A percentile compares a stretch with the other conserved stretches of the same genome.
These are phyloP conservation scores for Myrica gale DNA, from an alignment of 306 rosid species.

Conservation along the genomic window DNA sequence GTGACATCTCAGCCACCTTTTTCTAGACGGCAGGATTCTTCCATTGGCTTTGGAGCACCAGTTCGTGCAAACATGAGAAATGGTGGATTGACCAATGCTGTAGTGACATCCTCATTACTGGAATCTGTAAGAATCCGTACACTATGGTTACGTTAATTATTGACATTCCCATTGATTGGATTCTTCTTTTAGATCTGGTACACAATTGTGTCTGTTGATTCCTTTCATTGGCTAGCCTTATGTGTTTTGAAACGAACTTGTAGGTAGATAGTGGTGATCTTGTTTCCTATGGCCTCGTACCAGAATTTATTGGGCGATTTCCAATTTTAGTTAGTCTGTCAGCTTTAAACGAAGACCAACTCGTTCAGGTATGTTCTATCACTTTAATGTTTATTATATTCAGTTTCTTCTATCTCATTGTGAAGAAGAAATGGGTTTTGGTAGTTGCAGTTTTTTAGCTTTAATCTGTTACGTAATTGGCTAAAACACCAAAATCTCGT, in stretches of 20 bases:
- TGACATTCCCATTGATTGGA: slow-evolving; percentile 9
- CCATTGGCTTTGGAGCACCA: slow-evolving; percentile 77
- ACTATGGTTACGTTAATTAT: slow-evolving; percentile 13
- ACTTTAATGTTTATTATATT: slow-evolving; percentile 5
- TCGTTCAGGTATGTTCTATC: slow-evolving; percentile 46
- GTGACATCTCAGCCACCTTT: background rate
- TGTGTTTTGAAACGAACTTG: slow-evolving; percentile 28
- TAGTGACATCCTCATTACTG: slow-evolving; percentile 53
- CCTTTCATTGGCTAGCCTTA: slow-evolving; percentile 17
- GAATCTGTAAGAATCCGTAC: slow-evolving; percentile 60
- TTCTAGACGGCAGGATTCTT: slow-evolving; percentile 66
- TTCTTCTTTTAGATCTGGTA: background rate
- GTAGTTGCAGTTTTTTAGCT: background rate
- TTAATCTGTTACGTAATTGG: background rate
- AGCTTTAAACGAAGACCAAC: slow-evolving; percentile 69
- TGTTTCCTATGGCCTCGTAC: slow-evolving; percentile 66
- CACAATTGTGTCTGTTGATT: background rate
- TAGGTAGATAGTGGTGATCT: slow-evolving; percentile 74
- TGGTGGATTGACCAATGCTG: slow-evolving; percentile 44
- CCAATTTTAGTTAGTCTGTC: slow-evolving; percentile 65
- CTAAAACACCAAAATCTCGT: background rate
- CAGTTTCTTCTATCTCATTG: slow-evolving; percentile 1
- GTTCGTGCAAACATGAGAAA: slow-evolving; percentile 60
- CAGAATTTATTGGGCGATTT: slow-evolving; percentile 72
- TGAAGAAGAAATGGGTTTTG: background rate